Evolutionary conservation across 257 asterid species (phyloP).

Genomic region (Rauvolfia tetraphylla): DNA sequence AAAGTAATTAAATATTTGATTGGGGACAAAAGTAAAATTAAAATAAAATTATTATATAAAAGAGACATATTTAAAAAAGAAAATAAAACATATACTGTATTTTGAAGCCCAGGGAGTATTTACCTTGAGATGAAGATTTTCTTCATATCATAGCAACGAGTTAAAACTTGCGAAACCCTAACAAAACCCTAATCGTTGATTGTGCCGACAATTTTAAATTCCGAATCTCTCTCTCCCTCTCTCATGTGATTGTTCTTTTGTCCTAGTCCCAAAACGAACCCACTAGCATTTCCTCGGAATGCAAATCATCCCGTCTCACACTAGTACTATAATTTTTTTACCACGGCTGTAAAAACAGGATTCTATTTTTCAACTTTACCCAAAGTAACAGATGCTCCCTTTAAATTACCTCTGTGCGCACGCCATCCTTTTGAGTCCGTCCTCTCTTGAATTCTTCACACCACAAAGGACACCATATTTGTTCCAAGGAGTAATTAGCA

Average conservation of each 20-base stretch:
- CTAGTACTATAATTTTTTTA: no score
- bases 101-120: no score
- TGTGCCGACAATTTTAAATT: constrained; percentile 20
- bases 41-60: no score
- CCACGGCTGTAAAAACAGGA: constrained; percentile 11
- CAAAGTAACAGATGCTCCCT: constrained; percentile 24
- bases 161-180: constrained; percentile 8
- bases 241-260: constrained; percentile 45
- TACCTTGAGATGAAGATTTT: no score
- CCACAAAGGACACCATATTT: not conserved
- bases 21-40: no score
- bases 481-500: not conserved
- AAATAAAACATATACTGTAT: no score
- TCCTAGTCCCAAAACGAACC: constrained; percentile 72
- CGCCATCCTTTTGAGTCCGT: constrained; percentile 31
- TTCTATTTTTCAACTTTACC: constrained; percentile 17
- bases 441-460: constrained; percentile 15
- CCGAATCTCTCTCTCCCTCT: constrained; percentile 20
- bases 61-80: no score
- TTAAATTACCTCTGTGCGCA: constrained; percentile 43
- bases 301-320: constrained; percentile 29
- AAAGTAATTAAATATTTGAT: no score
- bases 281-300: constrained; percentile 65
- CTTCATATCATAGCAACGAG: not conserved
- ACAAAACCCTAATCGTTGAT: constrained; percentile 33